These are phyloP conservation scores for Decorospora gaudefroyi DNA, from an alignment of 2,329 filamentous ascomycete species.

Conservation along the genomic window DNA sequence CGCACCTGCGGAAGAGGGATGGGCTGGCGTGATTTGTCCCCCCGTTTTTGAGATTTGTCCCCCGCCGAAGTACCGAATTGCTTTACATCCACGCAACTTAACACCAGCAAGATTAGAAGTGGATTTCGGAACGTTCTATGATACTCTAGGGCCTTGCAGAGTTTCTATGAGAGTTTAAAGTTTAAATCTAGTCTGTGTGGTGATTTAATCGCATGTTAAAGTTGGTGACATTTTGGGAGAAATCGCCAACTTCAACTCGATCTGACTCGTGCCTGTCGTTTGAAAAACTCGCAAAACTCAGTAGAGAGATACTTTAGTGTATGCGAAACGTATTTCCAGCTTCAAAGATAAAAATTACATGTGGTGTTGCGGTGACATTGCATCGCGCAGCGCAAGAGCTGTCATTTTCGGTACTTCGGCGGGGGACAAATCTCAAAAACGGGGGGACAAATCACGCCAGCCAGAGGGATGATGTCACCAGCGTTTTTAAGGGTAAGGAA, in stretches of 20 bases:
- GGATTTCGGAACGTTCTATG: neutral
- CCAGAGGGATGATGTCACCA: too few relatives aligned
- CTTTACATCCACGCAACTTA: constrained; percentile 8
- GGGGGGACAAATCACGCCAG: constrained; percentile 6
- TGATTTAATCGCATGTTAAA: constrained; percentile 4
- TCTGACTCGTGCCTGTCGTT: constrained; percentile 3
- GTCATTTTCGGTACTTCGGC: constrained; percentile 9
- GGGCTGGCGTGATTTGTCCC: constrained; percentile 8
- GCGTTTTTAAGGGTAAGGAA: too few relatives aligned
- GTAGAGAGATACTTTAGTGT: constrained; percentile 2
- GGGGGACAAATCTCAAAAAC: too few relatives aligned
- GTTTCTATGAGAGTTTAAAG: constrained; percentile 1
- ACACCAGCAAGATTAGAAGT: constrained; percentile 5
- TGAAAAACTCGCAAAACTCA: neutral
- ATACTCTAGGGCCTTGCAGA: constrained; percentile 1
- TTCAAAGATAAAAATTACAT: constrained; percentile 13
- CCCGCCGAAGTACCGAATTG: constrained; percentile 8
- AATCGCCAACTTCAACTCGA: constrained; percentile 8
- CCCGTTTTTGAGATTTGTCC: too few relatives aligned
- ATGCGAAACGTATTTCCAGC: constrained; percentile 4
- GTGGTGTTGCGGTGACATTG: constrained; percentile 3
- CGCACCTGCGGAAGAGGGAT: too few relatives aligned
- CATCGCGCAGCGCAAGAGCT: constrained; percentile 8
- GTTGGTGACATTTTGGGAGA: constrained; percentile 7
- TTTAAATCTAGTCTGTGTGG: neutral